Conservation (phyloP, 495 filamentous ascomycete species). For the Lasiosphaeris hirsuta region DNA sequence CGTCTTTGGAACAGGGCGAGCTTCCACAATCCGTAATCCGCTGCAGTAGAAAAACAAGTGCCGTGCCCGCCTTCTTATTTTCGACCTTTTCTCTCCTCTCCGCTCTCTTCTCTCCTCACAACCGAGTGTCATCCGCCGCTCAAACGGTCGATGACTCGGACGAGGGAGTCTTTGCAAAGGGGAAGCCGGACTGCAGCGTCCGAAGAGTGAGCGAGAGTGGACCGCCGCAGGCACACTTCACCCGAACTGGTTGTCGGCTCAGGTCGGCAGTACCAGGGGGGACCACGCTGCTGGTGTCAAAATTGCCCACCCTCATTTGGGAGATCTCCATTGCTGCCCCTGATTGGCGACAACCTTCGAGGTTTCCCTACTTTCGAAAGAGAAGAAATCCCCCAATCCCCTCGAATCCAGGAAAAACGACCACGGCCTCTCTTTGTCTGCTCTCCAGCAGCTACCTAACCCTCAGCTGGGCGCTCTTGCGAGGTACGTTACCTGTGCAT, state of each 20-base stretch:
- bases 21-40: not conserved
- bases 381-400: not conserved
- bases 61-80: conserved; percentile 4
- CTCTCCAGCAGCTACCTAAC: not conserved
- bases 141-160: conserved; percentile 1
- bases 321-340: conserved; percentile 18
- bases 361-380: conserved; percentile 2
- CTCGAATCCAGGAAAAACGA: not conserved
- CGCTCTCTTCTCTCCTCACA: not conserved
- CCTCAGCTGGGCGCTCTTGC: too few relatives aligned
- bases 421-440: not conserved
- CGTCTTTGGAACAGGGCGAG: not conserved
- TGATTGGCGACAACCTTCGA: conserved; percentile 17
- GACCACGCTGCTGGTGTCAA: conserved; percentile 9
- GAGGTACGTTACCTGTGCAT: too few relatives aligned
- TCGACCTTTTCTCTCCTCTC: not conserved
- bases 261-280: conserved; percentile 11
- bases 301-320: conserved; percentile 14
- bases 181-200: conserved; percentile 9
- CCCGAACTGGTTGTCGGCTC: conserved; percentile 1
- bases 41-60: conserved; percentile 8
- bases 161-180: not conserved
- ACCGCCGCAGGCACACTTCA: not conserved
- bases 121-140: not conserved
- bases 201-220: conserved; percentile 1